These are phyloP conservation scores for Penicillium psychrofluorescens DNA, from an alignment of 495 filamentous ascomycete genomes.

Conservation along the genomic window DNA sequence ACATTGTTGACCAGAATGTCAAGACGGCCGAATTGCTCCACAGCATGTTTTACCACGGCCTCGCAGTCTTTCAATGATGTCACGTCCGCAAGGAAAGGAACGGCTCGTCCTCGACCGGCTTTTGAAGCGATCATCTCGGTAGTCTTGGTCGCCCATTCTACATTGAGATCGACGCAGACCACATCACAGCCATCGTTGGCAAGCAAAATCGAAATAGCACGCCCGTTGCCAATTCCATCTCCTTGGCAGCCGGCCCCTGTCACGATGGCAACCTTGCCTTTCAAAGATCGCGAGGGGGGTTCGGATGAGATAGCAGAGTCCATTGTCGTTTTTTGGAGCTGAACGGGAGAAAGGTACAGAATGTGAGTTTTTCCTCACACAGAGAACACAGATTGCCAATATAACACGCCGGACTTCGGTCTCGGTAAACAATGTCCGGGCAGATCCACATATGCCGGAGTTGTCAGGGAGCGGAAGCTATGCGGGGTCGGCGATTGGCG, in stretches of 20 bases:
- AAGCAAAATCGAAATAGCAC: slow-evolving; percentile 49
- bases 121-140: slow-evolving; percentile 37
- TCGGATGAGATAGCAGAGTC: slow-evolving; percentile 10
- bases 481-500: slow-evolving; percentile 7
- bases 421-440: too few relatives aligned
- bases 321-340: slow-evolving; percentile 7
- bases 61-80: slow-evolving; percentile 41
- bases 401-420: too few relatives aligned
- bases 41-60: slow-evolving; percentile 25
- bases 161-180: slow-evolving; percentile 44
- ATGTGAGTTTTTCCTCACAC: neutral
- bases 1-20: slow-evolving; percentile 55
- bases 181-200: slow-evolving; percentile 48
- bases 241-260: slow-evolving; percentile 49
- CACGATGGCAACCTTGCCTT: slow-evolving; percentile 49
- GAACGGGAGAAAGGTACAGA: neutral
- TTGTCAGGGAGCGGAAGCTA: neutral
- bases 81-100: slow-evolving; percentile 41
- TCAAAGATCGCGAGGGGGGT: slow-evolving; percentile 21
- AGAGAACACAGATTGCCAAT: neutral
- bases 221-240: slow-evolving; percentile 51
- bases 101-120: slow-evolving; percentile 16
- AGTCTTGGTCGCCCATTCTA: slow-evolving; percentile 39
- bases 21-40: slow-evolving; percentile 36
- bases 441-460: too few relatives aligned